Conservation (phyloP, 2,329 filamentous ascomycete genomes). For the Phoma sp. region DNA sequence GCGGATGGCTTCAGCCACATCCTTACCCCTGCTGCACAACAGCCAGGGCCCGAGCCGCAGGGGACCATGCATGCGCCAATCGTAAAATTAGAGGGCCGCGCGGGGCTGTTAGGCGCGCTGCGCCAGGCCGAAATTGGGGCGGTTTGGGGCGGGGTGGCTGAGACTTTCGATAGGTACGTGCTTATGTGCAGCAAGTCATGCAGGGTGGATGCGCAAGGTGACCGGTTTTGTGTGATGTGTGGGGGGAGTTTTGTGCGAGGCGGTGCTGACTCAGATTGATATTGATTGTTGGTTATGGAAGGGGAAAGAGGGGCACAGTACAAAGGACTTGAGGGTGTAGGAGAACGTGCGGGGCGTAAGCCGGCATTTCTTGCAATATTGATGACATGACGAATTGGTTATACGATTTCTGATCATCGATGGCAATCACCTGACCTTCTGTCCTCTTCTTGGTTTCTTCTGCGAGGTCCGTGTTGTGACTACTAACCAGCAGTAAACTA, state of each 20-base stretch:
- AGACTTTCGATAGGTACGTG: constrained; percentile 21
- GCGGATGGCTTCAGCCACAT: constrained; percentile 12
- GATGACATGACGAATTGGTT: neutral
- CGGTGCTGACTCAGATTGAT: constrained; percentile 6
- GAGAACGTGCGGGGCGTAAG: neutral
- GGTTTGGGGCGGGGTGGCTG: constrained; percentile 8
- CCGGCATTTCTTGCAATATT: neutral
- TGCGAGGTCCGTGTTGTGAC: neutral
- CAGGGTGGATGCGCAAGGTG: neutral
- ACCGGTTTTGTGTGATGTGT: constrained; percentile 12
- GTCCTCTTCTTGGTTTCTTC: neutral
- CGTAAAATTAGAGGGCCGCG: constrained; percentile 11
- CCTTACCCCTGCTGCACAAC: neutral
- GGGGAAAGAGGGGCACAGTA: neutral
- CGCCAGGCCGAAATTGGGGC: constrained; percentile 4
- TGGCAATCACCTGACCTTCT: neutral
- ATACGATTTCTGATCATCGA: neutral
- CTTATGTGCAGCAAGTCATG: constrained; percentile 5
- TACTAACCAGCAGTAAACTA: constrained; percentile 4
- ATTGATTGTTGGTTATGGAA: neutral
- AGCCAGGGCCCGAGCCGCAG: neutral
- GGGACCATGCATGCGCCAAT: constrained; percentile 5
- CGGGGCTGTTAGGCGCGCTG: constrained; percentile 2
- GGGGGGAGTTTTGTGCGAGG: constrained; percentile 2
- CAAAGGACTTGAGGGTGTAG: neutral